Evolutionary conservation across 2,329 filamentous ascomycete species (phyloP).

Genomic region (Tolypocladium album): DNA sequence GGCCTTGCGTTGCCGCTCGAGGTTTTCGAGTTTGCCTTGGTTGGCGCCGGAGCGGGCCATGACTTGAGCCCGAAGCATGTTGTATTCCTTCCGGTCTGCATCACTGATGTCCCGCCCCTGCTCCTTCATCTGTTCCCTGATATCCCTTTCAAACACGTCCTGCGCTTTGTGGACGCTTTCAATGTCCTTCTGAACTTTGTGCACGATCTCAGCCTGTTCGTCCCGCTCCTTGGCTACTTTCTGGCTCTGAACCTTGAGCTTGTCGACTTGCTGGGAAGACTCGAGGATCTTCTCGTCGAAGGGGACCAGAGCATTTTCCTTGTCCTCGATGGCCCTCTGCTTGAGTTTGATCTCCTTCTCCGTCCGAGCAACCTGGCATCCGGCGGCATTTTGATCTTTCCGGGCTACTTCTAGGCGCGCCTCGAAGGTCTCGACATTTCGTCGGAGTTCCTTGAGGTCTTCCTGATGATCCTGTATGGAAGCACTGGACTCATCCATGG

Average conservation of each 20-base stretch:
- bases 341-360: slow-evolving; percentile 78
- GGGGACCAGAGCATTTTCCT: slow-evolving; percentile 75
- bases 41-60: slow-evolving; percentile 72
- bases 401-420: slow-evolving; percentile 70
- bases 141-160: slow-evolving; percentile 78
- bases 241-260: slow-evolving; percentile 55
- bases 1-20: slow-evolving; percentile 81
- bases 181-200: slow-evolving; percentile 71
- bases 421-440: slow-evolving; percentile 79
- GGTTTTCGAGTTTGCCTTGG: slow-evolving; percentile 72
- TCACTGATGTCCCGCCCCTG: slow-evolving; percentile 80
- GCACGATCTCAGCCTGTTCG: slow-evolving; percentile 54
- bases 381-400: slow-evolving; percentile 69
- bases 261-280: slow-evolving; percentile 58
- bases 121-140: slow-evolving; percentile 73
- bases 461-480: slow-evolving; percentile 92
- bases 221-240: slow-evolving; percentile 69
- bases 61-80: slow-evolving; percentile 71
- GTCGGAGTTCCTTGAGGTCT: slow-evolving; percentile 83
- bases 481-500: slow-evolving; percentile 83
- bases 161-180: slow-evolving; percentile 82
- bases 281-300: slow-evolving; percentile 87
- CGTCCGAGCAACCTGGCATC: slow-evolving; percentile 66
- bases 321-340: slow-evolving; percentile 78
- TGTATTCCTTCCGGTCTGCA: slow-evolving; percentile 82